A percentile compares a stretch with the other conserved stretches of the same genome.
These are phyloP conservation scores for Collybia mongolica DNA, from an alignment of 768 basidiomycete species.

Conservation along the genomic window DNA sequence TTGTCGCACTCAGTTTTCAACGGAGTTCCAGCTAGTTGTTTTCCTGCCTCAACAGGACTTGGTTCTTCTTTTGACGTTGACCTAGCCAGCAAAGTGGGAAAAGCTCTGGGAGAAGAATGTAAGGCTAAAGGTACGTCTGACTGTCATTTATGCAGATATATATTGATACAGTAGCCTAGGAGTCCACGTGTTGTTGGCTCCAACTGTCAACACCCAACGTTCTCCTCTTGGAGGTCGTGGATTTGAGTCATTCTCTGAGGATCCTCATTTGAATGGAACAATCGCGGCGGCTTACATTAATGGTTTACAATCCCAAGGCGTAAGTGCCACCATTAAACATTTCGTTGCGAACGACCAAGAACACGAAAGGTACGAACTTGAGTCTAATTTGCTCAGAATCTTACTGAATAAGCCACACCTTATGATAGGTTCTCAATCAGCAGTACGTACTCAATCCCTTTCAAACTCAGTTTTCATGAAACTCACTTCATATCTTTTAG, in stretches of 20 bases:
- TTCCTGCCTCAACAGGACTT: conserved; percentile 55
- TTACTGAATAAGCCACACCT: background rate
- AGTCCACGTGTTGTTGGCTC: conserved; percentile 52
- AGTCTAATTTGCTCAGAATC: background rate
- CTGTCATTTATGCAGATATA: conserved; percentile 6
- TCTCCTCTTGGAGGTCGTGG: conserved; percentile 53
- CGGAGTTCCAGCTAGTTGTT: conserved; percentile 53
- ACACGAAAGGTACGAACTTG: conserved; percentile 37
- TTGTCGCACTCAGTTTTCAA: conserved; percentile 42
- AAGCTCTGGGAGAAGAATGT: conserved; percentile 52
- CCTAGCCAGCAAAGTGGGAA: conserved; percentile 43
- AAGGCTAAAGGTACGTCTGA: conserved; percentile 40
- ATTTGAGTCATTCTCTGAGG: conserved; percentile 67
- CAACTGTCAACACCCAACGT: conserved; percentile 67
- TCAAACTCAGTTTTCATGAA: background rate
- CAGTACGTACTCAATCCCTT: conserved; percentile 27
- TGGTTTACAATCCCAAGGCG: conserved; percentile 56
- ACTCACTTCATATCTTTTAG: conserved; percentile 17
- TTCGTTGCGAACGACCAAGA: conserved; percentile 66
- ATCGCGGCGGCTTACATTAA: conserved; percentile 63
- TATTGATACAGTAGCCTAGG: conserved; percentile 20
- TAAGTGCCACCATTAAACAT: conserved; percentile 65
- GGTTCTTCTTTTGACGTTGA: conserved; percentile 56
- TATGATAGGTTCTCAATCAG: conserved; percentile 39
- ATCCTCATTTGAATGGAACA: conserved; percentile 53